phyloP scores from a whole-genome alignment of 768 basidiomycete genomes.

The Chalciporus pseudorubinellus region DNA sequence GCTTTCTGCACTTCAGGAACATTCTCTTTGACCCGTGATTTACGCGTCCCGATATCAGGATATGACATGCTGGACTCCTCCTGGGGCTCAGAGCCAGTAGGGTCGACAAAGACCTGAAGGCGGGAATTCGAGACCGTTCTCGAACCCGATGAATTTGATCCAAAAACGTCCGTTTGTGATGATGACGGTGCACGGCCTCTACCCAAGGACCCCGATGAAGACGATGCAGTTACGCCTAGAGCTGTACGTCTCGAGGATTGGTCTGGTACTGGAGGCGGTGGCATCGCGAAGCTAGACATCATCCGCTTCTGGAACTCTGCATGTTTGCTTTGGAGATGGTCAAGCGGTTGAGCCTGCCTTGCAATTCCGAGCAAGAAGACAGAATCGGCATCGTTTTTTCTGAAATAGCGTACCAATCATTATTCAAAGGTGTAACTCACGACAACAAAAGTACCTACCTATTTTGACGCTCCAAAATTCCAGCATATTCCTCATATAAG shows the following conservation, averaged over 20 bases:
- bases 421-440: slow-evolving; percentile 29
- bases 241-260: slow-evolving; percentile 41
- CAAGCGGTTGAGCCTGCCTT: slow-evolving; percentile 75
- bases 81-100: slow-evolving; percentile 49
- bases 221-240: slow-evolving; percentile 42
- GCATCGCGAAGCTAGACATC: slow-evolving; percentile 53
- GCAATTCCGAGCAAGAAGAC: slow-evolving; percentile 87
- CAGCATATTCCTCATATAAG: slow-evolving; percentile 91
- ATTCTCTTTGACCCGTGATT: slow-evolving; percentile 78
- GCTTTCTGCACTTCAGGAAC: slow-evolving; percentile 67
- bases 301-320: slow-evolving; percentile 90
- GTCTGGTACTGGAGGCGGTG: slow-evolving; percentile 37
- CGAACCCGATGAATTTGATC: slow-evolving; percentile 29
- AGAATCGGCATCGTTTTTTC: slow-evolving; percentile 86
- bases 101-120: slow-evolving; percentile 73
- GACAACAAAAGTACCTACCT: slow-evolving; percentile 52
- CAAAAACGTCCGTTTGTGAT: slow-evolving; percentile 29
- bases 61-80: slow-evolving; percentile 49
- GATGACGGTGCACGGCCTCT: slow-evolving; percentile 13
- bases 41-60: slow-evolving; percentile 75
- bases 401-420: slow-evolving; percentile 29
- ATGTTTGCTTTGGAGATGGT: slow-evolving; percentile 74
- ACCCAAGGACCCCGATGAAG: slow-evolving; percentile 30
- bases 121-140: slow-evolving; percentile 51
- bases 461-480: slow-evolving; percentile 76